Base-by-base conservation (phyloP, 768 basidiomycete species). In the Artomyces pyxidatus region DNA sequence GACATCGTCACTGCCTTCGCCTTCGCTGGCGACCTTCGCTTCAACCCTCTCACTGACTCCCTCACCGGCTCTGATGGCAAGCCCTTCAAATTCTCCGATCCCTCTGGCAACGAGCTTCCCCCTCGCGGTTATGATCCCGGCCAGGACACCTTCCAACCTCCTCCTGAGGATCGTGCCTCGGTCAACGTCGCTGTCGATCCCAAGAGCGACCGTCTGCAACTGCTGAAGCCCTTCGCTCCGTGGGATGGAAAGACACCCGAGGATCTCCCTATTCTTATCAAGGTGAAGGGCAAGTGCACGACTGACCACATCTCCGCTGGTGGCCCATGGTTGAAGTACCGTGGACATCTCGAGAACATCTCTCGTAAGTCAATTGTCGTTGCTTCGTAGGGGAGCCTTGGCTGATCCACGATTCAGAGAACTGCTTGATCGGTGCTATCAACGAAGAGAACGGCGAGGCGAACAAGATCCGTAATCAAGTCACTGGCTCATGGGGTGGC, bases 281-380 rank as follows among this genome's bases (percentile, higher is more conserved):
- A 99, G 80, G 96, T 90, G 58, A 77, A 83, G 74, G 95, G 95
- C 78, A 99, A 99, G 76, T 99, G 96, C 87, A 99, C 91, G 37
- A 93, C 92, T 56, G 92, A 95, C 66, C 91, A 95, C 69, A 93
- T 95, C 68, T 88, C 85, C 52, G 94, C 94, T 64, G 95, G 94
- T 75, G 95, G 95, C 51, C 95, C 95, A 39, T 98, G 95, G 95
- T 81, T 98, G 74, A 97, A 97, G 73, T 98, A 94, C 77, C 91
- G 95, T 75, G 95, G 95, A 54, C 95, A 98, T 70, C 83, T 97
- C 62, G 79, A 96, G 68, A 98, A 97, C 77, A 98, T 96, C 65
- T 96, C 94, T 27, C 89, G 88, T 88, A 54, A 54, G 82, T 76
- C 3, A 12, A 10, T 27, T 17, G 46, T 5, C 42, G 8, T 30